These are phyloP conservation scores for Daldinia eschscholtzii DNA, from an alignment of 2,329 filamentous ascomycete genomes.

Conservation along the genomic window DNA sequence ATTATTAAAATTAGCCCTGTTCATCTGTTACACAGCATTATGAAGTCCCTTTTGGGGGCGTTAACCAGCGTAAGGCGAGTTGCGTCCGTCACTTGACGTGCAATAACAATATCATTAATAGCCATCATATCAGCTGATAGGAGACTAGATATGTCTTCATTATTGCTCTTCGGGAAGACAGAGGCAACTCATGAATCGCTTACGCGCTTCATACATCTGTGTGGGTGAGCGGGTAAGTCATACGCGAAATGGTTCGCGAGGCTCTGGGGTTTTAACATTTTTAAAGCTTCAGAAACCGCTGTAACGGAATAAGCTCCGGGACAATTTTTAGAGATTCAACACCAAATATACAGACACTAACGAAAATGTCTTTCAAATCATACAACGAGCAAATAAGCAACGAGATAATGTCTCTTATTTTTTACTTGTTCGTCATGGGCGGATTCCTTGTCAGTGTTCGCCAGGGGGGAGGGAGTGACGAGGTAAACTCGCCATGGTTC, in stretches of 20 bases:
- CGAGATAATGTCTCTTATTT: neutral
- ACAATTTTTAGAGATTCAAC: neutral
- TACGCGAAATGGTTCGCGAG: neutral
- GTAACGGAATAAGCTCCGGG: neutral
- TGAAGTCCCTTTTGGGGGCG: neutral
- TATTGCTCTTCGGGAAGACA: neutral
- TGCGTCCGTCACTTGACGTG: no score
- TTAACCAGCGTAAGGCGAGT: neutral
- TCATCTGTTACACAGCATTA: slow-evolving; percentile 4
- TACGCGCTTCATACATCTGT: neutral
- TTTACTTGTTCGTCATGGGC: neutral
- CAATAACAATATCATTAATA: no score
- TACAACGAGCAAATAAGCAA: neutral
- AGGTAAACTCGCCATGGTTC: neutral
- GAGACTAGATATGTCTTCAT: neutral
- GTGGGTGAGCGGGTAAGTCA: neutral
- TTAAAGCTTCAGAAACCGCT: neutral
- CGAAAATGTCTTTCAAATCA: neutral
- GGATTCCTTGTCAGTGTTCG: neutral
- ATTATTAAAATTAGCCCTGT: slow-evolving; percentile 5
- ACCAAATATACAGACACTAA: neutral
- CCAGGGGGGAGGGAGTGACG: neutral
- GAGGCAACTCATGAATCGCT: neutral
- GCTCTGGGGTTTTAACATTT: neutral
- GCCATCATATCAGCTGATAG: no score